Conservation (phyloP, 495 filamentous ascomycete genomes). For the Lophiotrema nucula region DNA sequence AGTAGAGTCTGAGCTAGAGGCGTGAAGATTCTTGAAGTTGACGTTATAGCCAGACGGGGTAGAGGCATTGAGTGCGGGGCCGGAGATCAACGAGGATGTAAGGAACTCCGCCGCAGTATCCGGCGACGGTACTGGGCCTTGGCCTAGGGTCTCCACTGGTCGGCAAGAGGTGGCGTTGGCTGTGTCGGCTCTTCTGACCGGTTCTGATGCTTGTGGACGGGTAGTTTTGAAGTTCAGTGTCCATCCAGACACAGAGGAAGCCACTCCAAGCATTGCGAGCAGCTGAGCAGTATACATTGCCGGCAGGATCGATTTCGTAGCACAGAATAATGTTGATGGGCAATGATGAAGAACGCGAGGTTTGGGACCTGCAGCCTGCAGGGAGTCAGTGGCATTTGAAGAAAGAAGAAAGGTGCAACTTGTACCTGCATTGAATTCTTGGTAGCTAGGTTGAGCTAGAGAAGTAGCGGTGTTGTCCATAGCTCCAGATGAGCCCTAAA, state of each 20-base stretch:
- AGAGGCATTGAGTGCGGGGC: background rate
- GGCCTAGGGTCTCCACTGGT: background rate
- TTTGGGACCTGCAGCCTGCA: too few relatives aligned
- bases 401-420: too few relatives aligned
- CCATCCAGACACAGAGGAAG: background rate
- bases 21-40: constrained; percentile 7
- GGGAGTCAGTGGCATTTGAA: too few relatives aligned
- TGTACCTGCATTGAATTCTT: too few relatives aligned
- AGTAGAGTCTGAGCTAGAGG: constrained; percentile 4
- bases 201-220: background rate
- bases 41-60: constrained; percentile 8
- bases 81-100: background rate
- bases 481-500: too few relatives aligned
- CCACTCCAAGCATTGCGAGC: background rate
- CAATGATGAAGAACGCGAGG: too few relatives aligned
- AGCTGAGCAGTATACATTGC: background rate
- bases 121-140: constrained; percentile 8
- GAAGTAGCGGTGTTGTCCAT: too few relatives aligned
- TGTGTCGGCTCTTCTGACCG: background rate
- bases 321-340: too few relatives aligned
- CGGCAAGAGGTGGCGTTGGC: background rate
- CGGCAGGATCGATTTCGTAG: too few relatives aligned
- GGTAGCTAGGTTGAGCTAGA: too few relatives aligned
- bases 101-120: constrained; percentile 1
- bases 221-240: background rate